Conservation (phyloP, 495 filamentous ascomycete species). For the Letharia columbiana region DNA sequence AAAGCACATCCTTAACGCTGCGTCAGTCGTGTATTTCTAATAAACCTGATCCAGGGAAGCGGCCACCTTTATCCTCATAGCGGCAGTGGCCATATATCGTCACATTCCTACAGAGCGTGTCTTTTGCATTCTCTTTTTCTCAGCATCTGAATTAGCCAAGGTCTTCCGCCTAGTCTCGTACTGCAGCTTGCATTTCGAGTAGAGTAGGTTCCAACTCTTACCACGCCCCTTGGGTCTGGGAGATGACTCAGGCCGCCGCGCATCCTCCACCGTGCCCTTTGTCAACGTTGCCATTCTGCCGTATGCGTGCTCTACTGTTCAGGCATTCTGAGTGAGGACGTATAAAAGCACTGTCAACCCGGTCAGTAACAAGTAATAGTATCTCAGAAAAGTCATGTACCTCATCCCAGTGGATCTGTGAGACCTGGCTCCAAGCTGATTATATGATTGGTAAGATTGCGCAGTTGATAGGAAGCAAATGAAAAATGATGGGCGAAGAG, state of each 20-base stretch:
- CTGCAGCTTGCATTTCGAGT: neutral
- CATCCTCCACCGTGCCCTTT: slow-evolving; percentile 17
- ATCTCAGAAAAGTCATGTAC: neutral
- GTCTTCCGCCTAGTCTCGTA: neutral
- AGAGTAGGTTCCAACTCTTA: slow-evolving; percentile 30
- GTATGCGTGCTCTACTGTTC: slow-evolving; percentile 13
- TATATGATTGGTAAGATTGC: slow-evolving; percentile 1
- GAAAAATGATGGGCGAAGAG: neutral
- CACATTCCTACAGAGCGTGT: slow-evolving; percentile 86
- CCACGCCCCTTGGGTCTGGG: slow-evolving; percentile 57
- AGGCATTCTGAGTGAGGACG: slow-evolving; percentile 17
- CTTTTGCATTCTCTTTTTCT: slow-evolving; percentile 58
- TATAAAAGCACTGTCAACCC: slow-evolving; percentile 8
- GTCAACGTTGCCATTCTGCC: slow-evolving; percentile 17
- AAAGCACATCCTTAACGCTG: slow-evolving; percentile 63
- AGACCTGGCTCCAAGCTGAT: slow-evolving; percentile 10
- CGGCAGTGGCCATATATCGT: slow-evolving; percentile 90
- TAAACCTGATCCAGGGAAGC: slow-evolving; percentile 4
- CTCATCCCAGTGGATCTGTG: slow-evolving; percentile 17
- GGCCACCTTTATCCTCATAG: slow-evolving; percentile 70
- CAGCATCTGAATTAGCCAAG: slow-evolving; percentile 19
- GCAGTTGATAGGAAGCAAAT: neutral
- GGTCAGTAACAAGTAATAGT: neutral
- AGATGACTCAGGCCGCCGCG: slow-evolving; percentile 38
- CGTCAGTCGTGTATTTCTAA: slow-evolving; percentile 16